Evolutionary conservation across 2,329 filamentous ascomycete genomes (phyloP).

Genomic region (Microthyrium microscopicum): DNA sequence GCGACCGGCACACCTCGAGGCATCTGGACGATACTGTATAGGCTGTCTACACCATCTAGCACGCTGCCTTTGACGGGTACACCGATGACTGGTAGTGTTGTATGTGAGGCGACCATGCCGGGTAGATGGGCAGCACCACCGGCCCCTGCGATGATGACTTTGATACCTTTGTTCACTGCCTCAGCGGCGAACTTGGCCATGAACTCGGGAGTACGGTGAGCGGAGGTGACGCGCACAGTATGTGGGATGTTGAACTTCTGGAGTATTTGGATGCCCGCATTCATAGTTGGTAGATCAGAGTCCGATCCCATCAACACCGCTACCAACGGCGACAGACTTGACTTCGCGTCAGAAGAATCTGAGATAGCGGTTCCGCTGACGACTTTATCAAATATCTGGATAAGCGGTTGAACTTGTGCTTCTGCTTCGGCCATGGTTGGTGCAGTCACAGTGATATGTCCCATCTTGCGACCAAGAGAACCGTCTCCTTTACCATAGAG

Average conservation of each 20-base stretch:
- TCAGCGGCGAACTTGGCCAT: slow-evolving; percentile 27
- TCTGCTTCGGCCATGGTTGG: slow-evolving; percentile 52
- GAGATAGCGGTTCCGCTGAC: slow-evolving; percentile 32
- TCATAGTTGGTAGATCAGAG: slow-evolving; percentile 54
- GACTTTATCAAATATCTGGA: slow-evolving; percentile 42
- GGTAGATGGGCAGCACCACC: slow-evolving; percentile 35
- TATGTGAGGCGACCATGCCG: slow-evolving; percentile 34
- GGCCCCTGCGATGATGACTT: slow-evolving; percentile 31
- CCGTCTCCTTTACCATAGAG: slow-evolving; percentile 80
- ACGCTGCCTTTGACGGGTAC: slow-evolving; percentile 33
- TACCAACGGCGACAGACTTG: slow-evolving; percentile 35
- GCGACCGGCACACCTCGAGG: slow-evolving; percentile 28
- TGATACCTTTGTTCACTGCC: slow-evolving; percentile 21
- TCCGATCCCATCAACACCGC: slow-evolving; percentile 75
- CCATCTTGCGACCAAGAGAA: slow-evolving; percentile 83
- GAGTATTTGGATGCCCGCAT: slow-evolving; percentile 48
- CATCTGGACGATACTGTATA: slow-evolving; percentile 37
- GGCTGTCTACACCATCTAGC: slow-evolving; percentile 32
- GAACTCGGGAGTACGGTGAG: slow-evolving; percentile 35
- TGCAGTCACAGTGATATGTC: slow-evolving; percentile 73
- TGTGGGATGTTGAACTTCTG: slow-evolving; percentile 55
- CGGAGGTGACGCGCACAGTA: slow-evolving; percentile 60
- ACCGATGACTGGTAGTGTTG: slow-evolving; percentile 33
- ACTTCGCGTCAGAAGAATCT: slow-evolving; percentile 17
- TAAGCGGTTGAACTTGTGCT: slow-evolving; percentile 49